Evolutionary conservation across 2,329 filamentous ascomycete genomes (phyloP), one percentile per base, ranked within the genome.

Genomic region (Colletotrichum camelliae): DNA sequence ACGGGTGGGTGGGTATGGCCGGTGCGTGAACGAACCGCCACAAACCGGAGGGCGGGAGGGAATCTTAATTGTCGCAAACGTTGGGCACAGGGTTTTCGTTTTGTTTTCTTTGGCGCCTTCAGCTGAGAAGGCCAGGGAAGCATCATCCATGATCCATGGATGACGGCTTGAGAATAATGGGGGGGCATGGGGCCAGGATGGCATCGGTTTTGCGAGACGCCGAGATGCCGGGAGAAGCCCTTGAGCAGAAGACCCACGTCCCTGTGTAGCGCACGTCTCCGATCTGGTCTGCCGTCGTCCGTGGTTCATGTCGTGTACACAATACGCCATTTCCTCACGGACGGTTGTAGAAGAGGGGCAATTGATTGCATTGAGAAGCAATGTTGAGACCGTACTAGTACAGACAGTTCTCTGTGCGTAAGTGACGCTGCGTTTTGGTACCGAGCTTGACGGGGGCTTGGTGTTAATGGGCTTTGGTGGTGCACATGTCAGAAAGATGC

Each of bases 191-290:
- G 33, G 16, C 24, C 27, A 39, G n/a, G 39, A 65, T 55, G 29
- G n/a, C 48, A 29, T 31, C 66, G 37, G 71, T 69, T 66, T 55
- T 72, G 68, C 72, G 72, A 72, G 72, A 75, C 37, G 39, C 72
- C 72, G 68, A 75, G 55, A 75, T 72, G 68, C 72, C 72, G 72
- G 72, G 68, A 61, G 68, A 72, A 55, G 55, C 68, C 72, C 72
- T 66, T 39, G 21, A 68, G 15, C 35, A 61, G 37, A 37, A 43
- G 67, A 61, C 64, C 70, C 52, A 67, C 62, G 52, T 64, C n/a
- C n/a, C n/a, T n/a, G 24, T n/a, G 12, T 27, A 24, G 21, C 27
- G 55, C n/a, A 48, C 43, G 43, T 21, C 43, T 48, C 4, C 43
- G 43, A 48, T 48, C 43, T 48, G 43, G 43, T 13, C 43, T 48